A percentile compares a stretch with the other conserved stretches of the same genome.
These are phyloP conservation scores for Oryza longistaminata DNA, from an alignment of 176 grass and related monocot species.

Conservation along the genomic window DNA sequence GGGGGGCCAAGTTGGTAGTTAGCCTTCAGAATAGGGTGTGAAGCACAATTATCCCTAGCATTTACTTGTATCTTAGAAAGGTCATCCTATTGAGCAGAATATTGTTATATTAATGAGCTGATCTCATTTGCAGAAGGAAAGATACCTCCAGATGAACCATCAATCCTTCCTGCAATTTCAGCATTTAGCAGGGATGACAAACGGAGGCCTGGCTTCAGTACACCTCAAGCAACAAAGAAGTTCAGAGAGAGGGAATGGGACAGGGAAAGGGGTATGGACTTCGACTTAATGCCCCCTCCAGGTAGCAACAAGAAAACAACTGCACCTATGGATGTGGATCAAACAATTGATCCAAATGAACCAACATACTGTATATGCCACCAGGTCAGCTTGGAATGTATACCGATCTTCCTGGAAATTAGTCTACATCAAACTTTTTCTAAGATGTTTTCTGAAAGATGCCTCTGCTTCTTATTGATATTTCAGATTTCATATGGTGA, in stretches of 20 bases:
- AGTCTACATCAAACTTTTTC: slow-evolving; percentile 21
- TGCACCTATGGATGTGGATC: slow-evolving; percentile 70
- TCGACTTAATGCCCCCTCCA: slow-evolving; percentile 97
- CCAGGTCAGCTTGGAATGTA: slow-evolving; percentile 58
- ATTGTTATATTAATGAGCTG: not conserved
- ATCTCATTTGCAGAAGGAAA: slow-evolving; percentile 81
- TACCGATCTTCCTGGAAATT: slow-evolving; percentile 5
- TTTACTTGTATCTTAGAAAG: slow-evolving; percentile 15
- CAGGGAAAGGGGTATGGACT: slow-evolving; percentile 83
- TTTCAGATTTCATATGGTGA: slow-evolving; percentile 94
- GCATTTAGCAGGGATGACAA: slow-evolving; percentile 73
- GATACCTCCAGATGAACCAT: slow-evolving; percentile 73
- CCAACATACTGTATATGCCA: slow-evolving; percentile 98
- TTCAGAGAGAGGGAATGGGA: slow-evolving; percentile 89
- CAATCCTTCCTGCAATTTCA: slow-evolving; percentile 67
- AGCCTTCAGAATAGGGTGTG: too few relatives aligned
- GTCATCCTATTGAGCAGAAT: slow-evolving; percentile 11
- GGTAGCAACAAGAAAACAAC: slow-evolving; percentile 79
- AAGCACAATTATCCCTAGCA: not conserved
- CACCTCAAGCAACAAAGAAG: slow-evolving; percentile 75
- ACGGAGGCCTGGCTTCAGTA: slow-evolving; percentile 63
- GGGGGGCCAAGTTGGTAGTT: too few relatives aligned
- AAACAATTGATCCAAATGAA: slow-evolving; percentile 90
- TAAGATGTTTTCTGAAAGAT: slow-evolving; percentile 14
- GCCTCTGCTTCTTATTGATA: slow-evolving; percentile 14